Evolutionary conservation across 352 stramenopile species (phyloP), one percentile per base, ranked within the genome.

Genomic region (Globisporangium mamillatum): DNA sequence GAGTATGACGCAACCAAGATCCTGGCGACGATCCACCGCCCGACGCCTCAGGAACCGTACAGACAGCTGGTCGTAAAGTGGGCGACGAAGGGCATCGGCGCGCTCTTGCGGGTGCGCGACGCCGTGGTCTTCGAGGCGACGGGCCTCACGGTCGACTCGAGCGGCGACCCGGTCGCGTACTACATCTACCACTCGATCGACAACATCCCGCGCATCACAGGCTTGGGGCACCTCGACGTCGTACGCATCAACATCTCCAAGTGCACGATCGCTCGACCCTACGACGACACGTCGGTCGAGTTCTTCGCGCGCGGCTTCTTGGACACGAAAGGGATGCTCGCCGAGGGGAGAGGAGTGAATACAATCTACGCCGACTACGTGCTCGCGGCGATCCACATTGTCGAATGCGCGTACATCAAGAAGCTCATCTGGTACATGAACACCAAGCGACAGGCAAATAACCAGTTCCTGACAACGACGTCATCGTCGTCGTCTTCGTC

Each of bases 51-150:
- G 16, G 74, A 82, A 24, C 80, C 80, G 14, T 82, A 84, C 64
- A 67, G 70, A 24, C 84, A 75, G 50, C 56, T 82, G 4, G 70
- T 71, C 36, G 38, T 88, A 46, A 88, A 88, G 55, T 88, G 80
- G 80, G 70, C 71, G 4, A 60, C 68, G 9, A 72, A 79, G 22
- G 67, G 71, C 6, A 77, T 83, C 57, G 75, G 75, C 20, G 69
- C 73, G 48, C 83, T 87, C 50, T 72, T 68, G 27, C 70, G 78
- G 20, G 52, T 72, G 3, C 79, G 79, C 0, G 79, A 88, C 72
- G 84, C 76, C 52, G 64, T 88, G 53, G 82, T 81, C 56, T 46
- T 88, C n/a, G 79, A 88, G 63, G 72, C 74, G 1, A 80, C 69
- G 32, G 79, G 79, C 53, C 67, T 85, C 36, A 73, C 65, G 41